phyloP scores from a whole-genome alignment of 257 asterid genomes.

The Anisodus tanguticus region DNA sequence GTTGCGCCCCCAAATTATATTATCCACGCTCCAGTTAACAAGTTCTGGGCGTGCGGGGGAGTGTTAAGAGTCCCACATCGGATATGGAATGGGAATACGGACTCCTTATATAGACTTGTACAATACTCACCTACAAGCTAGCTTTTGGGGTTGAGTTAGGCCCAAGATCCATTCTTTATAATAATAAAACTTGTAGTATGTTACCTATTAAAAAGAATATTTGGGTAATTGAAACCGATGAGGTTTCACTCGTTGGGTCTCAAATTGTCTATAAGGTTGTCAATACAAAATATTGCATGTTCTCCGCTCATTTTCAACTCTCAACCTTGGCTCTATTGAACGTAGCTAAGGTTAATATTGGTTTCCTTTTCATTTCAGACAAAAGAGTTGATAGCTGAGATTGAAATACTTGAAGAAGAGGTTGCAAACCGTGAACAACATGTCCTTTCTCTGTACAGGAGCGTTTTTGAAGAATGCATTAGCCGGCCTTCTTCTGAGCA shows the following conservation, averaged over 20 bases:
- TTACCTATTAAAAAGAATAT: neutral
- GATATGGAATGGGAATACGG: too few species aligned
- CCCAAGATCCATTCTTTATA: too few species aligned
- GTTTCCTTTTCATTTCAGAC: constrained; percentile 46
- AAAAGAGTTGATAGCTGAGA: constrained; percentile 58
- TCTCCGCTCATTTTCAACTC: neutral
- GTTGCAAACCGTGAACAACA: constrained; percentile 65
- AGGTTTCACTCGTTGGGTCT: neutral
- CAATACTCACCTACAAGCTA: too few species aligned
- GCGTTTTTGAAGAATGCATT: constrained; percentile 57
- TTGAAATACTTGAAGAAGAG: constrained; percentile 68
- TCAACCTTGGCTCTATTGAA: neutral
- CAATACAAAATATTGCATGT: neutral
- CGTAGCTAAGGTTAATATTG: neutral
- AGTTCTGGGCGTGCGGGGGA: too few species aligned
- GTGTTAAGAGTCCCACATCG: too few species aligned
- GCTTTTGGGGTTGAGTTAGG: too few species aligned
- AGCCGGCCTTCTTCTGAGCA: constrained; percentile 62
- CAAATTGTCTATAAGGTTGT: neutral
- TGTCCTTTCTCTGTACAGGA: constrained; percentile 59
- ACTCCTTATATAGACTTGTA: too few species aligned
- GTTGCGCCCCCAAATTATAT: too few species aligned
- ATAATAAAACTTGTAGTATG: neutral
- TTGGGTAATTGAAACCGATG: neutral
- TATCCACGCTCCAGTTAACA: too few species aligned